phyloP scores from a whole-genome alignment of 2,329 filamentous ascomycete genomes.

The Penicillium sp. region DNA sequence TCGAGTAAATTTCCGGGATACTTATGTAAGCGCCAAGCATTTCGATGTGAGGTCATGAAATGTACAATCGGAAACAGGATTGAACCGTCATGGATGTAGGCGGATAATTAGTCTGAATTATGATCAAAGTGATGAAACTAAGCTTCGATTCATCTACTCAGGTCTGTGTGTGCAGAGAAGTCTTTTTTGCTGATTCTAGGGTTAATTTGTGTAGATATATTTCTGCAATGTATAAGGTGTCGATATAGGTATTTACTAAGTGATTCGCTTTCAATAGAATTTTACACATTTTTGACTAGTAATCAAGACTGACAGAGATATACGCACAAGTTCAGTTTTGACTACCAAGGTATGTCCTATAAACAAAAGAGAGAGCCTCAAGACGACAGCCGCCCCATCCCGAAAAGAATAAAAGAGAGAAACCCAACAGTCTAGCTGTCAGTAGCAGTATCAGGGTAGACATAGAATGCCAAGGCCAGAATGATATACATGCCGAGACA shows the following conservation, averaged over 20 bases:
- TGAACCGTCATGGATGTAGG: background rate
- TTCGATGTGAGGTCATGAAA: conserved; percentile 5
- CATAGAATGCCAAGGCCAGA: conserved; percentile 49
- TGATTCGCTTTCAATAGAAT: no score
- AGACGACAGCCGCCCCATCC: no score
- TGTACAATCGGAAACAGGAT: background rate
- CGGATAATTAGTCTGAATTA: background rate
- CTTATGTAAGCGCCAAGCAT: conserved; percentile 20
- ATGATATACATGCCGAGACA: conserved; percentile 56
- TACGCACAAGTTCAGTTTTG: background rate
- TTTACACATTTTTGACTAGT: background rate
- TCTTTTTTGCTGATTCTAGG: background rate
- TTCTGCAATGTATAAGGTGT: background rate
- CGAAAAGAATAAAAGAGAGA: background rate
- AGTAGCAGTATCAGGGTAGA: conserved; percentile 42
- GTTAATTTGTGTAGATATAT: background rate
- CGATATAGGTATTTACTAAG: background rate
- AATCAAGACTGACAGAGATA: background rate
- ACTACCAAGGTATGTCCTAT: background rate
- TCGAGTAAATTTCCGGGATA: conserved; percentile 20
- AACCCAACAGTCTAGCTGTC: no score
- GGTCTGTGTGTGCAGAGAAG: no score
- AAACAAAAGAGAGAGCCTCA: background rate
- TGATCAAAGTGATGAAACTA: background rate
- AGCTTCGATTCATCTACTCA: background rate